Base-by-base conservation (phyloP, 23 red algal genomes). In the Gracilaria gracilis region DNA sequence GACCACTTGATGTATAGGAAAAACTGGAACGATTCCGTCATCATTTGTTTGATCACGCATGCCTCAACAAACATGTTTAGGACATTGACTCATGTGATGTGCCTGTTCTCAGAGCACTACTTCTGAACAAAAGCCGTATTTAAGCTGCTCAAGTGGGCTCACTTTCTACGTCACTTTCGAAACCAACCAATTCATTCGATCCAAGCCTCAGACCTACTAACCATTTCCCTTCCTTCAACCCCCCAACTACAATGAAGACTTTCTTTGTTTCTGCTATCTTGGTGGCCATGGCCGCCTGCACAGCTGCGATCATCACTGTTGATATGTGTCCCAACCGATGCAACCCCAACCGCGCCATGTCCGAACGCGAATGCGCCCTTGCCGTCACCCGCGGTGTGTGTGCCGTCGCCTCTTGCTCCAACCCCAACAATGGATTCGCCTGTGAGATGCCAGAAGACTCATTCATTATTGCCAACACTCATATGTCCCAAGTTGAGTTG, bases 271-370 rank as follows among this genome's bases (percentile, higher is more conserved):
- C 55, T 4, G 16, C 55, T 20, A 4, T 71, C 15, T 35, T 71
- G 5, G 28, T 36, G 31, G 66, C 66, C 9, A 2, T 71, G 12
- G 27, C 66, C 66, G 66, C 31, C 31, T 36, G 31, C 9, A 25
- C 65, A 1, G 28, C 35, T 1, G 66, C 31, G 9, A 5, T 36
- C 15, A 9, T 4, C 4, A 29, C 66, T 4, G 66, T 71, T 29
- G 66, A 71, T 39, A 71, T 71, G 66, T 71, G 66, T 25, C 66
- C 66, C 31, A 71, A 71, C 66, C 28, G 66, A 71, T 71, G 66
- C 35, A 71, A 71, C 19, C 3, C 66, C 9, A 36, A 71, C 25
- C 66, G 66, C 5, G 66, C 27, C 35, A 2, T 71, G 66, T 71
- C 69, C 36, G 23, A 74, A 46, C 8, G 36, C 4, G 69, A 74